Percentiles rank a stretch among this genome's conserved stretches.
These are phyloP conservation scores for Glycine soja DNA, from an alignment of 306 rosid genomes.

Conservation along the genomic window DNA sequence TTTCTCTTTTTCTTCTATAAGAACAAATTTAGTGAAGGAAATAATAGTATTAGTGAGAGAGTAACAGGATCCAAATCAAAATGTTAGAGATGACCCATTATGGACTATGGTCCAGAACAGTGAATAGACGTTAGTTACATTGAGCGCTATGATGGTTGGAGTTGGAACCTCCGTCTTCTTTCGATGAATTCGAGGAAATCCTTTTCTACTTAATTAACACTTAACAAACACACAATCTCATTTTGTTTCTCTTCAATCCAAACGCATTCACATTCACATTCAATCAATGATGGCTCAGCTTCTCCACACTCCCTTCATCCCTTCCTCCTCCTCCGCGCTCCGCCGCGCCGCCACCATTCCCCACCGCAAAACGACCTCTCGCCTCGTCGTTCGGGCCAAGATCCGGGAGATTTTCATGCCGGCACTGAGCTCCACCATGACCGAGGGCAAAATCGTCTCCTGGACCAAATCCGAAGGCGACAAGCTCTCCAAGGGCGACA, in stretches of 20 bases:
- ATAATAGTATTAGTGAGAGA: no score
- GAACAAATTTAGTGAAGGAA: no score
- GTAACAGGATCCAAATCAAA: neutral
- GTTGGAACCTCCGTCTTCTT: constrained; percentile 81
- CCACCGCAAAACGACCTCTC: neutral
- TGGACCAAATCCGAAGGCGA: constrained; percentile 98
- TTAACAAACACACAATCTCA: neutral
- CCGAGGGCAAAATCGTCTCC: constrained; percentile 94
- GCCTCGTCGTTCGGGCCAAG: constrained; percentile 64
- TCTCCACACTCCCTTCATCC: constrained; percentile 66
- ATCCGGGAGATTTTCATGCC: constrained; percentile 99
- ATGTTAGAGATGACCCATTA: neutral
- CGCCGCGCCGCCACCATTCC: constrained; percentile 37
- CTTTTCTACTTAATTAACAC: neutral
- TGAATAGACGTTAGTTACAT: constrained; percentile 5
- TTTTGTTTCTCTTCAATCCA: neutral
- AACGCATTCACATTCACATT: neutral
- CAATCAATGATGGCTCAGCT: constrained; percentile 82
- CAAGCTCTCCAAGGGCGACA: constrained; percentile 89
- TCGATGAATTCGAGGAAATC: constrained; percentile 76
- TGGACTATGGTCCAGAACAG: no score
- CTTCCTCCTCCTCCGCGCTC: constrained; percentile 35
- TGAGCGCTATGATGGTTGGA: constrained; percentile 61
- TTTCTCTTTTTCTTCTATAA: no score
- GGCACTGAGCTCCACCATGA: constrained; percentile 96